phyloP scores from a whole-genome alignment of 2,329 filamentous ascomycete species.

The Scedosporium minutisporum region DNA sequence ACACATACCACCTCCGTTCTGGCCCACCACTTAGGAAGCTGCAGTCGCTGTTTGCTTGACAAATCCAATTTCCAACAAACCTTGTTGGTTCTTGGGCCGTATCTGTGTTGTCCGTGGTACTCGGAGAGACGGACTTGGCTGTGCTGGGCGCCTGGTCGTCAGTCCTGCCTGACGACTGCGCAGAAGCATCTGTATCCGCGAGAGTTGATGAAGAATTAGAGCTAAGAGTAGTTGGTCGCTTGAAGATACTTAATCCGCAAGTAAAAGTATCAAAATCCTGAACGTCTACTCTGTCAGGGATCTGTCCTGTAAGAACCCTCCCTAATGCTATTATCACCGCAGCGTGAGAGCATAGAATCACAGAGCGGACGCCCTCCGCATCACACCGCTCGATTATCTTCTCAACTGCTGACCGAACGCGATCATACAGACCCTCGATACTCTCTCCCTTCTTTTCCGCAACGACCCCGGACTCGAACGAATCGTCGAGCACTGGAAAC shows the following conservation, averaged over 20 bases:
- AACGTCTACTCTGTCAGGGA: conserved; percentile 60
- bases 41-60: conserved; percentile 74
- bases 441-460: conserved; percentile 69
- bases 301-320: conserved; percentile 65
- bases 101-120: neutral
- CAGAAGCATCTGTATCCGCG: neutral
- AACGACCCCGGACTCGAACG: conserved; percentile 52
- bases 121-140: neutral
- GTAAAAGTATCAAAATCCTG: conserved; percentile 84
- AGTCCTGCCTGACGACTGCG: neutral
- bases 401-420: conserved; percentile 60
- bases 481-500: conserved; percentile 54
- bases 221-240: neutral
- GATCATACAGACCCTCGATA: conserved; percentile 68
- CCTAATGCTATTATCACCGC: conserved; percentile 83
- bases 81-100: neutral
- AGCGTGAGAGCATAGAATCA: conserved; percentile 82
- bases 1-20: conserved; percentile 72
- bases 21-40: conserved; percentile 69
- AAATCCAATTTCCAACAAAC: conserved; percentile 64
- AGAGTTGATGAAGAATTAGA: neutral
- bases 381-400: conserved; percentile 67
- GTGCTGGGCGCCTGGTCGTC: neutral
- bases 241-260: conserved; percentile 56
- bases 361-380: conserved; percentile 53